These are phyloP conservation scores for Neophaeococcomyces mojaviensis DNA, from an alignment of 2,329 filamentous ascomycete species.

Conservation along the genomic window DNA sequence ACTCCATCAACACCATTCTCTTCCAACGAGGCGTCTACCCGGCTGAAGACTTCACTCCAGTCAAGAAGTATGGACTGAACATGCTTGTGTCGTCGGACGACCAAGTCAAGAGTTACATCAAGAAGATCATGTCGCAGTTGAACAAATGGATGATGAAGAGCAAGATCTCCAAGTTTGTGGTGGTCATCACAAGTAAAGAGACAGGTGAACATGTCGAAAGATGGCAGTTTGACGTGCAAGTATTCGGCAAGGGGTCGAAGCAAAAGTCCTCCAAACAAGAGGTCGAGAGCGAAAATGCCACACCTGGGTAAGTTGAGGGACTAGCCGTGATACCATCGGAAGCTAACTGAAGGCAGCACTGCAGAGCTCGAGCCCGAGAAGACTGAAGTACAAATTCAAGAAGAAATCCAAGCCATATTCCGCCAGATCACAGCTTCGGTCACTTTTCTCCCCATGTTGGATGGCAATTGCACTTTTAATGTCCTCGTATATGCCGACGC, in stretches of 20 bases:
- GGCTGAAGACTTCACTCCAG: conserved; percentile 93
- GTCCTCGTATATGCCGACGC: conserved; percentile 96
- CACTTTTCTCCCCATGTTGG: conserved; percentile 88
- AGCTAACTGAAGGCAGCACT: conserved; percentile 15
- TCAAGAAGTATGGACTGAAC: conserved; percentile 99
- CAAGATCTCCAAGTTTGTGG: conserved; percentile 94
- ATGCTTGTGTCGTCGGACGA: conserved; percentile 78
- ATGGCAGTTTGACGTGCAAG: conserved; percentile 92
- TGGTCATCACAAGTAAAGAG: conserved; percentile 95
- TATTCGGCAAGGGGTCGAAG: conserved; percentile 47
- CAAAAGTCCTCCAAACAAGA: conserved; percentile 43
- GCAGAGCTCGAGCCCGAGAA: conserved; percentile 51
- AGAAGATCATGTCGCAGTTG: conserved; percentile 97
- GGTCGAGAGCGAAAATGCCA: conserved; percentile 63
- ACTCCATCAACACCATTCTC: conserved; percentile 63
- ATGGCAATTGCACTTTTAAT: conserved; percentile 96
- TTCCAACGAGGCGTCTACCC: conserved; percentile 82
- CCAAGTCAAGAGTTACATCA: conserved; percentile 98
- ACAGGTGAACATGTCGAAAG: conserved; percentile 92
- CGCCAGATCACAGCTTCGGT: conserved; percentile 96
- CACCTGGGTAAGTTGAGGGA: conserved; percentile 40
- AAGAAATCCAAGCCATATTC: conserved; percentile 94
- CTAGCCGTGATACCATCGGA: background rate
- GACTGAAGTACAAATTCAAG: conserved; percentile 86
- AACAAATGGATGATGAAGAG: conserved; percentile 96